Evolutionary conservation across 257 asterid species (phyloP).

Genomic region (Solanum megistacrolobum): DNA sequence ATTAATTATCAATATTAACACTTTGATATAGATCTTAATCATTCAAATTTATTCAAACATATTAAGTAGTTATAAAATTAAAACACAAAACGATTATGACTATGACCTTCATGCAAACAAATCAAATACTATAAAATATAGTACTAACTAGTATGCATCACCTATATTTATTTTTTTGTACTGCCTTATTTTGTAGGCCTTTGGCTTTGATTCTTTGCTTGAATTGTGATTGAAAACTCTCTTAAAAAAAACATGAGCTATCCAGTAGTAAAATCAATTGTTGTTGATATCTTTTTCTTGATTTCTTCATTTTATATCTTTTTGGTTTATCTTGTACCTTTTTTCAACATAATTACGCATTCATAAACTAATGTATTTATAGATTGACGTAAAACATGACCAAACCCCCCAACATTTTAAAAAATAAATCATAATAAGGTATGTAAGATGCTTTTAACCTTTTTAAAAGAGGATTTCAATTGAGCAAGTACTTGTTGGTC

Average conservation of each 20-base stretch:
- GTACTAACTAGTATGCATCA: too few species aligned
- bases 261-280: too few species aligned
- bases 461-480: background rate
- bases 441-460: background rate
- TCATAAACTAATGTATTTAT: background rate
- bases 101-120: too few species aligned
- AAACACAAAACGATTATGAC: too few species aligned
- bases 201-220: too few species aligned
- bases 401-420: background rate
- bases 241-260: too few species aligned
- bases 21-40: background rate
- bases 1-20: background rate
- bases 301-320: background rate
- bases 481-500: background rate
- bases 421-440: background rate
- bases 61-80: too few species aligned
- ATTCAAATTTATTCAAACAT: background rate
- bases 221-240: too few species aligned
- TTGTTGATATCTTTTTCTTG: too few species aligned
- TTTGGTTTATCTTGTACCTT: background rate
- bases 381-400: background rate
- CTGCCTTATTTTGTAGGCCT: too few species aligned
- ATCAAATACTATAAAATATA: too few species aligned
- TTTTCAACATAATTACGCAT: background rate
- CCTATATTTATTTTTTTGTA: too few species aligned